Evolutionary conservation across 1,139 yeast genomes (phyloP), one percentile per base, ranked within the genome.

Genomic region (Hanseniaspora uvarum): DNA sequence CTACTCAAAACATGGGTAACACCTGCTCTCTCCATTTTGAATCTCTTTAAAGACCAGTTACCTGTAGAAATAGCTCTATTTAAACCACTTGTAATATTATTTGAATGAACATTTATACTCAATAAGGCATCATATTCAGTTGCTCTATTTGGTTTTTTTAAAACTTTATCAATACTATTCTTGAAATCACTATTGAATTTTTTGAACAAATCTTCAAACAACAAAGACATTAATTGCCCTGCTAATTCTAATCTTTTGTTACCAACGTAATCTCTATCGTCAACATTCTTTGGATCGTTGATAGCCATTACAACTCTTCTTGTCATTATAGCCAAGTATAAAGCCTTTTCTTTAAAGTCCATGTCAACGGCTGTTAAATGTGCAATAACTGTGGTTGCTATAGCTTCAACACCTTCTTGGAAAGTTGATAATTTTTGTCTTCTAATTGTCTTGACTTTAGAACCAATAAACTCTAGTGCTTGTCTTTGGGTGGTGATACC

Each of bases 1-100:
- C 99, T 77, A 56, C 94, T 83, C 55, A 92, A 74, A 46, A 92
- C 97, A 67, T 92, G 98, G 4, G 99, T 94, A 51, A 92, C 98
- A 71, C 99, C 99, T 0, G 99, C 98, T 59, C 98, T 80, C 72
- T 94, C 98, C 99, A 92, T 92, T 82, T 89, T 92, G 76, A 92
- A 92, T 73, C 99, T 87, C 70, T 92, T 92, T 66, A 92, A 76
- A 1, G 96, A 87, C 99, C 99, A 92, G 67, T 92, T 92, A 61
- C 99, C 99, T 0, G 99, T 92, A 6, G 97, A 89, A 55, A 92
- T 92, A 40, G 99, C 96, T 62, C 98, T 78, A 68, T 89, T 89
- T 69, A 92, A 74, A 36, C 99, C 99, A 68, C 84, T 84, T 16
- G 98, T 88, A 60, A 92, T 89, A 65, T 87, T 88, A 63, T 86